Percentiles rank a stretch among this genome's conserved stretches.
Evolutionary conservation across 495 filamentous ascomycete genomes (phyloP).

Genomic region (Penicillium simplicissimum): DNA sequence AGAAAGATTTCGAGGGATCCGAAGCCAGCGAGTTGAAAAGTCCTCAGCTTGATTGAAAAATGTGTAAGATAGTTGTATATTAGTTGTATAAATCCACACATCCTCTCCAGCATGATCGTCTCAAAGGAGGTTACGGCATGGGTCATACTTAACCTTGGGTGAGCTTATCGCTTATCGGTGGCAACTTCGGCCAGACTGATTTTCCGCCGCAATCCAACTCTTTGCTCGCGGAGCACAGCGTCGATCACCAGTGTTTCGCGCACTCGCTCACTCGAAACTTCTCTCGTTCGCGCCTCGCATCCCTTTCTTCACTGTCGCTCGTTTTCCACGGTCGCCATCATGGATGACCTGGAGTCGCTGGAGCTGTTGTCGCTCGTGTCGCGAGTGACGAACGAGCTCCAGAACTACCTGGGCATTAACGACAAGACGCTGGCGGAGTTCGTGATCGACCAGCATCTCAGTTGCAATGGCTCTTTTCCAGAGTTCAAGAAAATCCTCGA

Average conservation of each 20-base stretch:
- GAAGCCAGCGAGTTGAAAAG: neutral
- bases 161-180: constrained; percentile 49
- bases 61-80: constrained; percentile 21
- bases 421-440: constrained; percentile 97
- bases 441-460: constrained; percentile 83
- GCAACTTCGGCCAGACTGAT: constrained; percentile 42
- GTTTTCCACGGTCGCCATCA: constrained; percentile 34
- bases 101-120: too few species aligned
- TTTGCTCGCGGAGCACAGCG: constrained; percentile 17
- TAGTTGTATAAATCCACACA: constrained; percentile 21
- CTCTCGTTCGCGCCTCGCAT: constrained; percentile 5
- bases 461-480: constrained; percentile 60
- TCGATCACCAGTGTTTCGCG: constrained; percentile 19
- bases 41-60: neutral
- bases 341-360: constrained; percentile 89
- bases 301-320: constrained; percentile 2
- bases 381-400: constrained; percentile 89
- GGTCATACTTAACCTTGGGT: neutral
- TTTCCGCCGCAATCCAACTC: constrained; percentile 40
- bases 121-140: too few species aligned
- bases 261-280: constrained; percentile 16
- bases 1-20: neutral
- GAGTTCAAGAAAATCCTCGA: constrained; percentile 73
- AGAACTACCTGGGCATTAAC: constrained; percentile 89
- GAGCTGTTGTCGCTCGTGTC: constrained; percentile 92